These are phyloP conservation scores for Plasmodium vivax DNA, from an alignment of 169 alveolate species.

Conservation along the genomic window DNA sequence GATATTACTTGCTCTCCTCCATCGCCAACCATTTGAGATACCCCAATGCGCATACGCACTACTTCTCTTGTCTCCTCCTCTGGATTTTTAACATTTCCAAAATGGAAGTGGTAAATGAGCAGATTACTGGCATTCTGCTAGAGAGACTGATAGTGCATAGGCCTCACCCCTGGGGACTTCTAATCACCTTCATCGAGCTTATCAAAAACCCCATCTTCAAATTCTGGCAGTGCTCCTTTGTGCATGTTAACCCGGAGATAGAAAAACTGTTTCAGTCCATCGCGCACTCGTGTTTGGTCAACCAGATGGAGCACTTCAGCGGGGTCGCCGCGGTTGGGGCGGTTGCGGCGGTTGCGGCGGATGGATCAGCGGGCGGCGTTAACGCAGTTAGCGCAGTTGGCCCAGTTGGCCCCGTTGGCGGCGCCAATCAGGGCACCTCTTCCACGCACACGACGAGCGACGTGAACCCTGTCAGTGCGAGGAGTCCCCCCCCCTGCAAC, in stretches of 20 bases:
- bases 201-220: conserved; percentile 91
- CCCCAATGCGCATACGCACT: conserved; percentile 96
- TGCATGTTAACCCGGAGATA: conserved; percentile 77
- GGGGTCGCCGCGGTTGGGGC: neutral
- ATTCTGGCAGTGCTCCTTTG: conserved; percentile 84
- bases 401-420: neutral
- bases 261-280: conserved; percentile 82
- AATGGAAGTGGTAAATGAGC: conserved; percentile 91
- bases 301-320: conserved; percentile 27
- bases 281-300: conserved; percentile 77
- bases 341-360: neutral
- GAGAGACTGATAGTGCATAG: conserved; percentile 94
- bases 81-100: conserved; percentile 90
- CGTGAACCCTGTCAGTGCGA: neutral
- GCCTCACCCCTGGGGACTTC: conserved; percentile 99
- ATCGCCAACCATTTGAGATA: conserved; percentile 96
- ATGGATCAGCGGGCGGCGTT: neutral
- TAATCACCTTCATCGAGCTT: conserved; percentile 94
- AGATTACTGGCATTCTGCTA: conserved; percentile 93
- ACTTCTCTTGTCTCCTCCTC: conserved; percentile 90
- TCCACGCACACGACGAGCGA: neutral
- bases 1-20: conserved; percentile 91
- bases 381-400: too few species aligned
- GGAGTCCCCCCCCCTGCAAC: neutral
- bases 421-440: neutral